phyloP scores from a whole-genome alignment of 345 rosid species.

The Acer yangbiense region DNA sequence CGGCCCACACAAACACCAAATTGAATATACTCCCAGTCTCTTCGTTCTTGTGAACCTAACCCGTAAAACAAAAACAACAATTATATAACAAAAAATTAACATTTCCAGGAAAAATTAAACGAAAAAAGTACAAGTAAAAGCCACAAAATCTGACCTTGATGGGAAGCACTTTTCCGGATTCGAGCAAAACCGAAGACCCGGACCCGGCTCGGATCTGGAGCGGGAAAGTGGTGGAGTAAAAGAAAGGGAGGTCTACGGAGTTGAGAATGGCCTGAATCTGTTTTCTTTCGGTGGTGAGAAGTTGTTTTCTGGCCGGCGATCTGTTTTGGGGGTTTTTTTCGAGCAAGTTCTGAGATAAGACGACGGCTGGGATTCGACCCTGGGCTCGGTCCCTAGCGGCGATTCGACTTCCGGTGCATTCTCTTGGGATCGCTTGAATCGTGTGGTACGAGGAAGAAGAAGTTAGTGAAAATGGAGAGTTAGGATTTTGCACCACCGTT shows the following conservation, averaged over 20 bases:
- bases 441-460: constrained; percentile 43
- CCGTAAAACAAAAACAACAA: not conserved
- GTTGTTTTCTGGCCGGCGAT: constrained; percentile 58
- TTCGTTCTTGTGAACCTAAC: constrained; percentile 77
- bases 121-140: not conserved
- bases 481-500: constrained; percentile 31
- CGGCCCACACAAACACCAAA: constrained; percentile 91
- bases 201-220: constrained; percentile 89
- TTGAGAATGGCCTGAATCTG: constrained; percentile 72
- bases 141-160: constrained; percentile 50
- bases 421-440: constrained; percentile 80
- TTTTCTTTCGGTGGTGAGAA: constrained; percentile 65
- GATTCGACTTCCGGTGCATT: constrained; percentile 59
- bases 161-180: constrained; percentile 81
- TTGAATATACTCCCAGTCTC: constrained; percentile 81
- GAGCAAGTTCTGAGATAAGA: constrained; percentile 58
- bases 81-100: not conserved
- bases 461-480: constrained; percentile 4
- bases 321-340: constrained; percentile 37
- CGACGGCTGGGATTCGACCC: constrained; percentile 84
- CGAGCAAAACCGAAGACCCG: constrained; percentile 61
- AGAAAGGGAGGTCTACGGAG: constrained; percentile 62
- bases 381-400: constrained; percentile 60
- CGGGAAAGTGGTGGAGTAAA: constrained; percentile 75
- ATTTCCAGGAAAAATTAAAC: not conserved